Evolutionary conservation across 805 yeast species (phyloP).

Genomic region (Candida morakotiae): DNA sequence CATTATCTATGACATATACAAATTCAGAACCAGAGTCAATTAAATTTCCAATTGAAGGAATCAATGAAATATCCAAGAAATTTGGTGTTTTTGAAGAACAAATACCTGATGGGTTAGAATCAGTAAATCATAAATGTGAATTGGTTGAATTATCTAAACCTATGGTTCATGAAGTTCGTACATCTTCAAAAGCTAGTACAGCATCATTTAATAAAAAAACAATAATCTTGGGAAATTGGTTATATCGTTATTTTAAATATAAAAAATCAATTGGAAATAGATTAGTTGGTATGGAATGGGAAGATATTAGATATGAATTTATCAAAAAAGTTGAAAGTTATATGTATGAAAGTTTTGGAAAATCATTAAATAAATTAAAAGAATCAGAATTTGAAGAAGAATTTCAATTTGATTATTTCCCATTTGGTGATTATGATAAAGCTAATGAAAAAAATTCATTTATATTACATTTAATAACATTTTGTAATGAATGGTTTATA

Average conservation of each 20-base stretch:
- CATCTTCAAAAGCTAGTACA: conserved; percentile 20
- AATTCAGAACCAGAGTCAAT: background rate
- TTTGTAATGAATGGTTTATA: conserved; percentile 22
- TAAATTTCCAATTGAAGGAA: background rate
- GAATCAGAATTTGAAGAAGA: conserved; percentile 11
- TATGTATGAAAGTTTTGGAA: conserved; percentile 32
- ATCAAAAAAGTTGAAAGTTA: conserved; percentile 33
- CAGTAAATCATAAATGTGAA: conserved; percentile 17
- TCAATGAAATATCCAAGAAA: background rate
- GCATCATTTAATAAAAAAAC: conserved; percentile 25
- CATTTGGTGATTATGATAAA: conserved; percentile 31
- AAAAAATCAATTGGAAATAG: conserved; percentile 33
- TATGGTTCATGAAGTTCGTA: conserved; percentile 24
- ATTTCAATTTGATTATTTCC: conserved; percentile 22
- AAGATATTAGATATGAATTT: conserved; percentile 36
- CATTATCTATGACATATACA: conserved; percentile 11
- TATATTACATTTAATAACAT: conserved; percentile 21
- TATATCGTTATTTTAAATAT: conserved; percentile 31
- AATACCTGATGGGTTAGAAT: conserved; percentile 14
- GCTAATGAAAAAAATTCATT: conserved; percentile 28
- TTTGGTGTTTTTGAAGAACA: background rate
- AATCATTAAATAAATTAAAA: conserved; percentile 9
- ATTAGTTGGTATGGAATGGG: conserved; percentile 40
- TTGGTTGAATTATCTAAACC: conserved; percentile 17
- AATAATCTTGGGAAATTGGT: conserved; percentile 25